Conservation (phyloP, 1,139 yeast genomes). For the Saccharomyces hybrid region DNA sequence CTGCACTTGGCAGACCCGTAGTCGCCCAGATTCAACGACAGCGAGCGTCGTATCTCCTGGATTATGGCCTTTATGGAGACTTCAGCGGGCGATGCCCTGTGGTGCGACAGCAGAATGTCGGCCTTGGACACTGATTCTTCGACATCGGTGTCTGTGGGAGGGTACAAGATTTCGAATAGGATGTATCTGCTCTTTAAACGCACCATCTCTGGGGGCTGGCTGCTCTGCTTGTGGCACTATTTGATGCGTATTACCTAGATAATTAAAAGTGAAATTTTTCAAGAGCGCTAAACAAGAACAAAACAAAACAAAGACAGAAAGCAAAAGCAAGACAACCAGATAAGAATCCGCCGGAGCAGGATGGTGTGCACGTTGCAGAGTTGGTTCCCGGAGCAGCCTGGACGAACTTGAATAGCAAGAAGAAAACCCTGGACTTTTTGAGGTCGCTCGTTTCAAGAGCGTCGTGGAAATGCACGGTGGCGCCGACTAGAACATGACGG, state of each 20-base stretch:
- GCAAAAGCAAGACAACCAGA: neutral
- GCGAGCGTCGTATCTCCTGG: conserved; percentile 44
- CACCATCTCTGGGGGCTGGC: conserved; percentile 47
- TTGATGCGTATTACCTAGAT: neutral
- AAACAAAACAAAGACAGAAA: neutral
- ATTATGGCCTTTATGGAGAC: conserved; percentile 43
- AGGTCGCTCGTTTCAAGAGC: neutral
- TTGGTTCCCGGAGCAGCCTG: neutral
- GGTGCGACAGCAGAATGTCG: conserved; percentile 38
- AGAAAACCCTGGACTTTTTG: neutral
- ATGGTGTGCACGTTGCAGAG: neutral
- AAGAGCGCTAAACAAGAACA: neutral
- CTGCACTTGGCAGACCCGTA: conserved; percentile 64
- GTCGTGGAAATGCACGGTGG: neutral
- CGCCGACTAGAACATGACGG: too few relatives aligned
- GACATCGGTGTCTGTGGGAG: conserved; percentile 31
- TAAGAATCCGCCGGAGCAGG: neutral
- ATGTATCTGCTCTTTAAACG: conserved; percentile 79
- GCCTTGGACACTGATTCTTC: conserved; percentile 5
- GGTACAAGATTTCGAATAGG: conserved; percentile 69
- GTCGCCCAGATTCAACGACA: conserved; percentile 66
- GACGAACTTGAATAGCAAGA: neutral
- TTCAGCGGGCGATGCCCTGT: conserved; percentile 41
- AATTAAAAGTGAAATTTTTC: neutral
- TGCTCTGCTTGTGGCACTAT: neutral